These are phyloP conservation scores for Ganoderma sp. DNA, from an alignment of 1,284 basidiomycete species.

Conservation along the genomic window DNA sequence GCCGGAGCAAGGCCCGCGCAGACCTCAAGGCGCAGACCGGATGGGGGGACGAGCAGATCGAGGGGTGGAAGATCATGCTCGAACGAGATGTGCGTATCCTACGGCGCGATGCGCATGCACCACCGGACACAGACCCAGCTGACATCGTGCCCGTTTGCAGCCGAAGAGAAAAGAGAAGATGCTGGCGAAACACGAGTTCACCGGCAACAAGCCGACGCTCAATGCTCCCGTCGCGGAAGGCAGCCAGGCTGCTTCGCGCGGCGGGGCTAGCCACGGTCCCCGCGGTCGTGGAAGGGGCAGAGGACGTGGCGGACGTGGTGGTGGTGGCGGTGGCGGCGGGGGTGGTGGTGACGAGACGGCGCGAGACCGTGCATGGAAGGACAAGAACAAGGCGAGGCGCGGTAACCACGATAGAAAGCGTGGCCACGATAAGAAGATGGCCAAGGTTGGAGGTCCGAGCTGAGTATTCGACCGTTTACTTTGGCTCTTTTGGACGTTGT, in stretches of 20 bases:
- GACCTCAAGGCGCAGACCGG: conserved; percentile 73
- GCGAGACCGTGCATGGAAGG: conserved; percentile 68
- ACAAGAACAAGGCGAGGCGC: conserved; percentile 69
- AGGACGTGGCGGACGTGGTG: conserved; percentile 42
- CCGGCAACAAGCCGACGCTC: conserved; percentile 56
- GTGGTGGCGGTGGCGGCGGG: conserved; percentile 41
- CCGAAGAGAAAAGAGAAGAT: conserved; percentile 80
- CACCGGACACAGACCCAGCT: conserved; percentile 10
- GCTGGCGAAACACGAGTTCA: conserved; percentile 73
- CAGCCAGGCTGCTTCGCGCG: conserved; percentile 28
- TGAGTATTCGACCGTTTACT: conserved; percentile 12
- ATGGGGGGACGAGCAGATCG: conserved; percentile 81
- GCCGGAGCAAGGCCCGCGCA: conserved; percentile 67
- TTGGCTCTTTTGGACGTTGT: background rate
- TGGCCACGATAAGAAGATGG: conserved; percentile 81
- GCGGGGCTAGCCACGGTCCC: conserved; percentile 38
- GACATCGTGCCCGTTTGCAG: conserved; percentile 12
- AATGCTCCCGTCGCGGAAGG: conserved; percentile 26
- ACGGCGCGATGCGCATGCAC: background rate
- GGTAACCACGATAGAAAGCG: conserved; percentile 70
- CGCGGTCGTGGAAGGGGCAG: conserved; percentile 40
- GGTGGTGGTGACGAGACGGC: conserved; percentile 42
- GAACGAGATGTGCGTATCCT: conserved; percentile 73
- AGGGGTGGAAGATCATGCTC: conserved; percentile 88
- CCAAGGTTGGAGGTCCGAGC: conserved; percentile 51